Base-by-base conservation (phyloP, 306 rosid species). In the Medicago lupulina region DNA sequence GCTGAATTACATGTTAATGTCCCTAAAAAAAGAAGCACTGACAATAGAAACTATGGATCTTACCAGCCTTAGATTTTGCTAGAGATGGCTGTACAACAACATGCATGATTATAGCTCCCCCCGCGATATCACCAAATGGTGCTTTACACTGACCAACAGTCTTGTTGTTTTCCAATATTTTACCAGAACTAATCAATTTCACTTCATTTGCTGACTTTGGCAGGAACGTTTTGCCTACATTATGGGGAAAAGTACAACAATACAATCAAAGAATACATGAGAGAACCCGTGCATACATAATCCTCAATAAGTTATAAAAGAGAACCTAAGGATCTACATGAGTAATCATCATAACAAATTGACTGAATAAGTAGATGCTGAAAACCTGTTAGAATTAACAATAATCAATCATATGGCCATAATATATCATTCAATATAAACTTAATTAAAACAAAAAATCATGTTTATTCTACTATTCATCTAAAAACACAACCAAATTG, bases 131-230 rank as follows among this genome's bases (percentile, higher is more conserved):
- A 76, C 84, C 93, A 75, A 92, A 89, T 10, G 97, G 99, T 44
- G 78, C 84, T 89, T 86, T 92, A 89, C 97, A 95, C 76, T 95
- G 97, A 68, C 96, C 96, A 31, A 92, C 97, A 72, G 96, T 90
- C 86, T 89, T 95, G 97, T 82, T 90, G 93, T 92, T 95, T 83
- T 92, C 99, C 97, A 92, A 90, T 67, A 95, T 88, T 82, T 90
- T 95, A 67, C 99, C 99, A 68, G 91, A 89, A 81, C 85, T 85
- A 81, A 95, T 95, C 81, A 95, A 88, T 84, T 95, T 95, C 83
- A 95, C 92, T 82, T 95, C 99, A 86, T 78, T 92, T n/a, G 96
- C 97, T 41, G 91, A 82, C 96, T 95, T 95, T n/a, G 99, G 99
- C 39, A 70, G 40, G 69, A 92, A 80, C 12, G 93, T 77, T 86